Percentiles rank a stretch among this genome's conserved stretches.
Conservation (phyloP, 768 basidiomycete genomes). For the Leccinum pellstonianum region DNA sequence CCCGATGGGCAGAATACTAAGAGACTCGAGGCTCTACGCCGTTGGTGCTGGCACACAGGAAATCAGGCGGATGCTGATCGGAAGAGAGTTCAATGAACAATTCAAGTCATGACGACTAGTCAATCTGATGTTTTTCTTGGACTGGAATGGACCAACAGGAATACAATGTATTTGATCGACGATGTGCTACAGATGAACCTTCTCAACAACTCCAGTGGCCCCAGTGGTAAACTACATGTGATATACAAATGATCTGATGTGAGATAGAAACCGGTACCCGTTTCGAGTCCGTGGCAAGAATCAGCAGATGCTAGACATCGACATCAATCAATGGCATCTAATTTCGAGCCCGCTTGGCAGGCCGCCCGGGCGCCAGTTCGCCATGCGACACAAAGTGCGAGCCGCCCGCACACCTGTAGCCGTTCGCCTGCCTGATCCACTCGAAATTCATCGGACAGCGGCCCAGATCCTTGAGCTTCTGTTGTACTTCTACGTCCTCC, state of each 20-base stretch:
- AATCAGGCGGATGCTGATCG: conserved; percentile 91
- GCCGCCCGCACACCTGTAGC: neutral
- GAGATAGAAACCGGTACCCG: no score
- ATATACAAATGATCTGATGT: no score
- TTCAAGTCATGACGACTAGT: conserved; percentile 31
- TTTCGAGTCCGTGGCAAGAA: no score
- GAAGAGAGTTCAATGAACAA: conserved; percentile 86
- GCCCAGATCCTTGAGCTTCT: neutral
- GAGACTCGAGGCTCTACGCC: conserved; percentile 86
- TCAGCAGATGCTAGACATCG: no score
- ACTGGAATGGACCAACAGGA: neutral
- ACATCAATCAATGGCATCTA: no score
- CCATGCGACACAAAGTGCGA: neutral
- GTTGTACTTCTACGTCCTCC: neutral
- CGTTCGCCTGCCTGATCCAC: neutral
- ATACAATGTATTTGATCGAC: neutral
- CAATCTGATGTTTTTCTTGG: neutral
- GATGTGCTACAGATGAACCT: neutral
- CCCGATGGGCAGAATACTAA: conserved; percentile 80
- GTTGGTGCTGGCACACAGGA: conserved; percentile 98
- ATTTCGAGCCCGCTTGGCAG: neutral
- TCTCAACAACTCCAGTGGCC: no score
- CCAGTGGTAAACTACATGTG: no score
- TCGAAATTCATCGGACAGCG: neutral
- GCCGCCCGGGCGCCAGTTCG: neutral